Evolutionary conservation across 2,329 filamentous ascomycete genomes (phyloP), one percentile per base, ranked within the genome.

Genomic region (Scolecobasidium constrictum): DNA sequence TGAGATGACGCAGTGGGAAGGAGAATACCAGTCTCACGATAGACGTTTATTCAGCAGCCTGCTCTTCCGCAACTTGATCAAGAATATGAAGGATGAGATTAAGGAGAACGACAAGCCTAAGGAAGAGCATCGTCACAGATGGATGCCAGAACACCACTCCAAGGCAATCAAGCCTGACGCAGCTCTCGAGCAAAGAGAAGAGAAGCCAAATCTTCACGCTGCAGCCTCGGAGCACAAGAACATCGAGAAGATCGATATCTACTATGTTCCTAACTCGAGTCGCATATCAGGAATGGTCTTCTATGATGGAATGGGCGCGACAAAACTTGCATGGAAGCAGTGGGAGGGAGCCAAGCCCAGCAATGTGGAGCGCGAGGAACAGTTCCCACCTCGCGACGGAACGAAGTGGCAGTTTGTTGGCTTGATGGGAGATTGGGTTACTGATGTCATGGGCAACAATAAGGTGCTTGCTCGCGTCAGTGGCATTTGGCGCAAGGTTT

Each of bases 311-410:
- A 50, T 46, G 1, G 44, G 48, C 45, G 19, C 41, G 21, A 47
- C 49, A 48, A 44, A 51, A 23, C 35, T 57, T 42, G 17, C 38
- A 31, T 54, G 49, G 51, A 48, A 28, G 43, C 53, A 55, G 46
- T 56, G 54, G 53, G 44, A 28, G 17, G 49, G 50, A 17, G 52
- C 49, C 21, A 48, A 51, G 41, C 54, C 54, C 2, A 35, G 39
- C 12, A 53, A 51, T 1, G 13, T 55, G 40, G 45, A 50, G 5
- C 47, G 44, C 31, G 43, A 50, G 23, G 34, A 33, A 16, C 54
- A 56, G 34, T 49, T 50, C 44, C 53, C 54, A 15, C 54, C 53
- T 18, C 44, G 53, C 9, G 53, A 56, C 49, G 54, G 53, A 1
- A 50, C 49, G 4, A 47, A 52, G 20, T 56, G 54, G 53, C 44